phyloP scores from a whole-genome alignment of 768 basidiomycete species.

The Scleroderma citrinum region DNA sequence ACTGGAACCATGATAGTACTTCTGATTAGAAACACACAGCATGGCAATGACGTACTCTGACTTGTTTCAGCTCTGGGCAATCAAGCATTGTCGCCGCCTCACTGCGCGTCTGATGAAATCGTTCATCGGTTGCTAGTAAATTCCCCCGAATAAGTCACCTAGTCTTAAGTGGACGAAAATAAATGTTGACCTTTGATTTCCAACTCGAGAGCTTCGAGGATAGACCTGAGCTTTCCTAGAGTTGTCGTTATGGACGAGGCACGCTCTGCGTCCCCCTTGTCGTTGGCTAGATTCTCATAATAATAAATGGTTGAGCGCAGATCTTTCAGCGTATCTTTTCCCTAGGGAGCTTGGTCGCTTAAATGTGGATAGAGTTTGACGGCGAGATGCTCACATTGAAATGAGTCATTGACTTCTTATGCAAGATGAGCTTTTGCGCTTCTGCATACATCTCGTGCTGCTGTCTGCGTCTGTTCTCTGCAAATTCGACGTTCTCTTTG shows the following conservation, averaged over 20 bases:
- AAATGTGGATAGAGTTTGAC: neutral
- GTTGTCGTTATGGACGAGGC: slow-evolving; percentile 37
- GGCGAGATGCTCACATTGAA: slow-evolving; percentile 44
- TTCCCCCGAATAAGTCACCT: neutral
- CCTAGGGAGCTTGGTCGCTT: slow-evolving; percentile 32
- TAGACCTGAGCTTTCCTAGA: slow-evolving; percentile 45
- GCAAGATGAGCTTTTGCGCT: slow-evolving; percentile 39
- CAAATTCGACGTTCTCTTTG: slow-evolving; percentile 45
- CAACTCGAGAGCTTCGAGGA: slow-evolving; percentile 46
- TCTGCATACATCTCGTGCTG: slow-evolving; percentile 40
- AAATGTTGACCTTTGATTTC: slow-evolving; percentile 45
- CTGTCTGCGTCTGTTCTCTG: slow-evolving; percentile 29
- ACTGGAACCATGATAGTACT: slow-evolving; percentile 36
- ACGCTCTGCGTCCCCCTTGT: slow-evolving; percentile 43
- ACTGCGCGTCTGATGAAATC: slow-evolving; percentile 39
- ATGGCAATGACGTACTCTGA: slow-evolving; percentile 39
- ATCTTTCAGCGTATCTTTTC: slow-evolving; percentile 56
- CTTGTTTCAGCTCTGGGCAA: slow-evolving; percentile 57
- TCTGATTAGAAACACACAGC: neutral
- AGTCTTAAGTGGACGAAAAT: neutral
- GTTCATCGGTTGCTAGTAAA: slow-evolving; percentile 46
- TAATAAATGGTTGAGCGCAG: slow-evolving; percentile 61
- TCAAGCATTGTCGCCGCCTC: slow-evolving; percentile 47
- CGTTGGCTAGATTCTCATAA: slow-evolving; percentile 59
- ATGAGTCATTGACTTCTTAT: slow-evolving; percentile 43